These are phyloP conservation scores for Podospora sp. DNA, from an alignment of 495 filamentous ascomycete genomes.

Conservation along the genomic window DNA sequence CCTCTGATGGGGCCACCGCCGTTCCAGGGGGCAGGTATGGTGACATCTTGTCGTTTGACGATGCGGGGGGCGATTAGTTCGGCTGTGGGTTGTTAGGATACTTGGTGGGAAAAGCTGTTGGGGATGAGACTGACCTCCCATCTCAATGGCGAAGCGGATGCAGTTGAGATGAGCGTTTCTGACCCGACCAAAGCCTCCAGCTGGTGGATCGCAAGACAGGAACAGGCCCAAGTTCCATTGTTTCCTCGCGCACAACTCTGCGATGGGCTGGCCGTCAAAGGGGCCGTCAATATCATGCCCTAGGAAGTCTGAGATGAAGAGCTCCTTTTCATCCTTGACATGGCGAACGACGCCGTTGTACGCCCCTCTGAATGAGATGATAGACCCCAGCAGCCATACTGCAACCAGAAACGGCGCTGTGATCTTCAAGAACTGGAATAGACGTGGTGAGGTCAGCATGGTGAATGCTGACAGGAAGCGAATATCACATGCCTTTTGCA, in stretches of 20 bases:
- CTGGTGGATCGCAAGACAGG: slow-evolving; percentile 35
- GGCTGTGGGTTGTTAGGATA: slow-evolving; percentile 21
- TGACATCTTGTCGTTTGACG: slow-evolving; percentile 23
- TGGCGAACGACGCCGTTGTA: slow-evolving; percentile 26
- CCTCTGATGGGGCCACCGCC: slow-evolving; percentile 23
- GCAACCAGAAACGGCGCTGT: slow-evolving; percentile 23
- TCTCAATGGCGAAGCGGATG: slow-evolving; percentile 43
- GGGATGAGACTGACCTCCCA: slow-evolving; percentile 32
- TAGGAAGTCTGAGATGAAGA: slow-evolving; percentile 36
- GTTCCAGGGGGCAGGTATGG: slow-evolving; percentile 14
- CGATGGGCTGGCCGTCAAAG: slow-evolving; percentile 33
- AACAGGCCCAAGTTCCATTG: slow-evolving; percentile 36
- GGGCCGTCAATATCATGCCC: slow-evolving; percentile 37
- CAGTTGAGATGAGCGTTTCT: slow-evolving; percentile 41
- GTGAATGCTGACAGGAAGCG: not conserved
- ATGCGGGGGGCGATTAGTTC: slow-evolving; percentile 37
- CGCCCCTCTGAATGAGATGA: slow-evolving; percentile 19
- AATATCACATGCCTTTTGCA: not conserved
- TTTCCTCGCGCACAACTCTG: slow-evolving; percentile 34
- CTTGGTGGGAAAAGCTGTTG: not conserved
- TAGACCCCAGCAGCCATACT: slow-evolving; percentile 24
- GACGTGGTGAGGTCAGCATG: slow-evolving; percentile 27
- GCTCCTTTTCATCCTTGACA: slow-evolving; percentile 28
- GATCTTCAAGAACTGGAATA: slow-evolving; percentile 26
- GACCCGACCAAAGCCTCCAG: slow-evolving; percentile 35